A percentile compares a stretch with the other conserved stretches of the same genome.
Conservation (phyloP, 306 rosid species). For the Castanea crenata region DNA sequence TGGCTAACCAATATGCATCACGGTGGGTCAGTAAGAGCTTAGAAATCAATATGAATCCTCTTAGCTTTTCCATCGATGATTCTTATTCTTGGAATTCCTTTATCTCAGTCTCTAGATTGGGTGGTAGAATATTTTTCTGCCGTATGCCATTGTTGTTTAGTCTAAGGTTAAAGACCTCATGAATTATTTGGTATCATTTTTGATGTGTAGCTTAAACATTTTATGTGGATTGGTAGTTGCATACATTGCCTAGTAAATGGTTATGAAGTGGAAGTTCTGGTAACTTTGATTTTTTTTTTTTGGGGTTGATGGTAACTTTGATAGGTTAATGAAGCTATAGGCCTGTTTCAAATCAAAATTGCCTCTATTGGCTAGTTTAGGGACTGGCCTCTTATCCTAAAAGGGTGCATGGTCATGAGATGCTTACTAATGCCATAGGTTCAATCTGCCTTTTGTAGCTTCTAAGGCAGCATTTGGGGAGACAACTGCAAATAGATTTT, state of each 20-base stretch:
- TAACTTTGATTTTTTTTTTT: no score
- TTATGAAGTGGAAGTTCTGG: background rate
- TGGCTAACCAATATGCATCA: background rate
- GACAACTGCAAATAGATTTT: no score
- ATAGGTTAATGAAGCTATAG: background rate
- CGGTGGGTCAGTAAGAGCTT: background rate
- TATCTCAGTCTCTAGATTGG: background rate
- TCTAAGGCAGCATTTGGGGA: background rate
- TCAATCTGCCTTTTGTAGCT: background rate
- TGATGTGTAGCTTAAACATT: background rate
- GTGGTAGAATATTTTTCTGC: background rate
- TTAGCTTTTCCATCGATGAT: background rate
- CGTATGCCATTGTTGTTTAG: background rate
- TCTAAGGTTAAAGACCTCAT: background rate
- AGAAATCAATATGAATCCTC: background rate
- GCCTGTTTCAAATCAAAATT: background rate
- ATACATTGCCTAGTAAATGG: background rate
- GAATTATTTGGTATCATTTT: background rate
- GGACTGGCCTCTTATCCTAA: background rate
- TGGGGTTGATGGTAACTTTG: background rate
- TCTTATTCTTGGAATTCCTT: background rate
- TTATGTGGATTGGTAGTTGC: background rate
- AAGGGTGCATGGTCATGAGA: background rate
- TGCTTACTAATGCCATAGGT: background rate
- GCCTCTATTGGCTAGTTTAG: background rate